Evolutionary conservation across 495 filamentous ascomycete species (phyloP).

Genomic region (Aspergillus sclerotioniger): DNA sequence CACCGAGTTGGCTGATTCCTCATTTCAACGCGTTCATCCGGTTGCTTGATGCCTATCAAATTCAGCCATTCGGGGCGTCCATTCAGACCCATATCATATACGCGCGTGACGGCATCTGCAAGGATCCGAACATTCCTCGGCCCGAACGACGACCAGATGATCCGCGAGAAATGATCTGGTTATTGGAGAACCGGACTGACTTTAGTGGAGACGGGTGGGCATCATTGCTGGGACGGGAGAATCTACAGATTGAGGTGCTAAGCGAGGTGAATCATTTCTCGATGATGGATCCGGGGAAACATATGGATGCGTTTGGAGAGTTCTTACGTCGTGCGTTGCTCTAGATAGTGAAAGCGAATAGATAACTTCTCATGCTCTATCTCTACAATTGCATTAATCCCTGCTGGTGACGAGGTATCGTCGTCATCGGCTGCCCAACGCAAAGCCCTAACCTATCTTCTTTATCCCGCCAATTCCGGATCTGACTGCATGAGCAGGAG

Average conservation of each 20-base stretch:
- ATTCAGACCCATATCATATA: neutral
- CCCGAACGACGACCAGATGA: neutral
- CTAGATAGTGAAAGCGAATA: neutral
- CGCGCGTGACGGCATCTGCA: conserved; percentile 1
- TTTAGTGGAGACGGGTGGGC: conserved; percentile 4
- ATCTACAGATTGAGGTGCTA: neutral
- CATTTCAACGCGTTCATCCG: conserved; percentile 32
- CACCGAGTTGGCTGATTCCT: conserved; percentile 34
- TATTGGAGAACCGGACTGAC: conserved; percentile 2
- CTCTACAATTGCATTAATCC: too few relatives aligned
- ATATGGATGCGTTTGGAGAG: conserved; percentile 1
- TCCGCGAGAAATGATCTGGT: conserved; percentile 3
- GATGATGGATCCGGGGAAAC: conserved; percentile 4
- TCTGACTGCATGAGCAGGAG: too few relatives aligned
- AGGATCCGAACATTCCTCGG: neutral
- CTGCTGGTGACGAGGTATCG: too few relatives aligned
- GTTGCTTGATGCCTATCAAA: neutral
- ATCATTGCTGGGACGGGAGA: neutral
- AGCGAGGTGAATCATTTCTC: conserved; percentile 9
- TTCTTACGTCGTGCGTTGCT: neutral
- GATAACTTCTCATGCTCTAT: too few relatives aligned
- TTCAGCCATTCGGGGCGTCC: neutral
- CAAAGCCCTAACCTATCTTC: too few relatives aligned
- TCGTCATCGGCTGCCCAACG: too few relatives aligned
- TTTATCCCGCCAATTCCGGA: too few relatives aligned